Evolutionary conservation across 2,329 filamentous ascomycete genomes (phyloP).

Genomic region (Penicillium fuscoglaucum): DNA sequence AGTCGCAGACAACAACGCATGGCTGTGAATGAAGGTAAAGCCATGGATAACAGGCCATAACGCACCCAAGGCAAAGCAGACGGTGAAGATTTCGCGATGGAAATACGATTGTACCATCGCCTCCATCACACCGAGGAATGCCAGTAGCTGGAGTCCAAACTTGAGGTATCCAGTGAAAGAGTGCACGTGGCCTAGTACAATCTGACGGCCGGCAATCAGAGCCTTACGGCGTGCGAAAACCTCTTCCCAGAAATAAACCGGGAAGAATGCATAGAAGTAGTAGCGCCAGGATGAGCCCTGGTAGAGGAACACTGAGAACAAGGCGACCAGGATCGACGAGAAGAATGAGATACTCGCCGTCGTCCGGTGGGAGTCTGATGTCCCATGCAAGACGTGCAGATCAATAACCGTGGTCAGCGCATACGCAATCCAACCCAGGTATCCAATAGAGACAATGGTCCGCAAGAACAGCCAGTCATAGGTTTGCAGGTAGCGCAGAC

Average conservation of each 20-base stretch:
- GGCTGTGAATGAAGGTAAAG: slow-evolving; percentile 65
- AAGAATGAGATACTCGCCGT: slow-evolving; percentile 64
- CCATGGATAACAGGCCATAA: slow-evolving; percentile 80
- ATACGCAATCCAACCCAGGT: slow-evolving; percentile 93
- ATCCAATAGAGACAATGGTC: slow-evolving; percentile 83
- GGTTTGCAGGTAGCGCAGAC: slow-evolving; percentile 90
- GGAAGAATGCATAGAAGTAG: slow-evolving; percentile 89
- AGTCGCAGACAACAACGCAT: slow-evolving; percentile 62
- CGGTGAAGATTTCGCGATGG: slow-evolving; percentile 80
- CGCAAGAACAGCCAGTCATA: slow-evolving; percentile 98
- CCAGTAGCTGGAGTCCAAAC: slow-evolving; percentile 62
- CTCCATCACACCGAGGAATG: slow-evolving; percentile 74
- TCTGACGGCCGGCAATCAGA: slow-evolving; percentile 63
- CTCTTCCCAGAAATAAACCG: slow-evolving; percentile 94
- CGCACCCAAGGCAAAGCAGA: slow-evolving; percentile 72
- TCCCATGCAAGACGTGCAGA: slow-evolving; percentile 76
- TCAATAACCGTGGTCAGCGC: slow-evolving; percentile 86
- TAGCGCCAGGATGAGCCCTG: slow-evolving; percentile 81
- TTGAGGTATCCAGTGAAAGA: slow-evolving; percentile 59
- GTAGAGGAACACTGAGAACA: slow-evolving; percentile 77
- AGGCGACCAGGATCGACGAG: slow-evolving; percentile 68
- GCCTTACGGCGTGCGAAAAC: slow-evolving; percentile 76
- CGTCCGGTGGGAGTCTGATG: slow-evolving; percentile 64
- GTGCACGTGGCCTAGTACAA: slow-evolving; percentile 68
- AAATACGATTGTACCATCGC: slow-evolving; percentile 89